phyloP scores from a whole-genome alignment of 495 filamentous ascomycete species.

The Penicillium odoratum region DNA sequence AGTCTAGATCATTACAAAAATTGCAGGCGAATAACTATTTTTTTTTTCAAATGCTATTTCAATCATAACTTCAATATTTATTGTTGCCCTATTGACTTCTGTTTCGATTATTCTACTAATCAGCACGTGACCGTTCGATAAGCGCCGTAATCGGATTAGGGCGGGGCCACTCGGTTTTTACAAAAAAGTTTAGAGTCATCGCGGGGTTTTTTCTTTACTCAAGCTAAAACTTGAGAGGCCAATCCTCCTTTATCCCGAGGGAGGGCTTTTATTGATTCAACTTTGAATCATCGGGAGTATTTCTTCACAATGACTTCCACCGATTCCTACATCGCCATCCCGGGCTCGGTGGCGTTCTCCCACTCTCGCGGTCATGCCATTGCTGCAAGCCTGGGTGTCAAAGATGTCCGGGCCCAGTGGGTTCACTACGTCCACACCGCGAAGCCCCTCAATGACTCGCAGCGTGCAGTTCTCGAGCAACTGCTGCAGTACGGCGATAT shows the following conservation, averaged over 20 bases:
- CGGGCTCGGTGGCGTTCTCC: slow-evolving; percentile 55
- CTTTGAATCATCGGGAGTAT: slow-evolving; percentile 13
- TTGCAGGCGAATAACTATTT: too few species aligned
- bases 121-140: slow-evolving; percentile 28
- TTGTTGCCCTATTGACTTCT: too few species aligned
- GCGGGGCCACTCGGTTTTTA: slow-evolving; percentile 29
- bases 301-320: slow-evolving; percentile 36
- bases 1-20: too few species aligned
- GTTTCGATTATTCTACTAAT: too few species aligned
- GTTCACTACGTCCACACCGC: slow-evolving; percentile 61
- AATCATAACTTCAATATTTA: too few species aligned
- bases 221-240: slow-evolving; percentile 33
- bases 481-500: slow-evolving; percentile 65
- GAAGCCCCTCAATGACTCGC: slow-evolving; percentile 38
- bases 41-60: too few species aligned
- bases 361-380: slow-evolving; percentile 53
- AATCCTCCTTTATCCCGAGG: slow-evolving; percentile 24
- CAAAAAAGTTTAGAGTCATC: slow-evolving; percentile 27
- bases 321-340: slow-evolving; percentile 47
- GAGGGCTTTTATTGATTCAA: slow-evolving; percentile 17
- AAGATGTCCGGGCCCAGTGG: slow-evolving; percentile 61
- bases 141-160: slow-evolving; percentile 27
- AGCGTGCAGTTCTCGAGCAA: slow-evolving; percentile 54
- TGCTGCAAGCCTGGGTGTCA: slow-evolving; percentile 52
- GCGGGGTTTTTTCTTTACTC: slow-evolving; percentile 26